Evolutionary conservation across 176 grass and related monocot genomes (phyloP), one percentile per base, ranked within the genome.

Genomic region (Carex kokanica): DNA sequence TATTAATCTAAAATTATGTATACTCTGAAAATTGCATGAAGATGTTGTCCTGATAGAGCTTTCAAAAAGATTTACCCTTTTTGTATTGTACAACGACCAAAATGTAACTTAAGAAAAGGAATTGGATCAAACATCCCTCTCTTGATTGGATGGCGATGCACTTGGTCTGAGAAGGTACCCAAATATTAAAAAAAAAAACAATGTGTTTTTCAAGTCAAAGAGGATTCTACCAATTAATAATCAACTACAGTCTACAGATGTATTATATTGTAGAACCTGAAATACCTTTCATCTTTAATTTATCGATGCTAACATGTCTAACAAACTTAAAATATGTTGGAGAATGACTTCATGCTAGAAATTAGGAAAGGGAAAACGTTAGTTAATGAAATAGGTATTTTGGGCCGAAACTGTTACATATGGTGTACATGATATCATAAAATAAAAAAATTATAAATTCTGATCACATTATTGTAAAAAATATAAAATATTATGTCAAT

Each of bases 51-150:
- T 11, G 16, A 20, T 34, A 32, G 64, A 66, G 64, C 14, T 68
- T 70, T 70, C 36, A 43, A 0, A 11, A 2, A 20, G 32, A 31
- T 18, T 70, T 40, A 43, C 67, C n/a, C 6, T 18, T 40, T 29
- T 34, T 69, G 16, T 18, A 8, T 45, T 70, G 67, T 70, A 70
- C 67, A 64, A 64, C 15, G 67, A 83, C 61, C 80, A 52, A 66
- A 68, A 65, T 21, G 34, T 85, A 65, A 54, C 83, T 78, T 65
- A 63, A 53, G 65, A 54, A 79, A 51, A 16, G 4, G 51, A 84
- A 86, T 94, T 86, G 80, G 92, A 38, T 94, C 79, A 86, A 80
- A 65, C 87, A 91, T 94, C 92, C 83, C 85, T 91, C 81, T 93
- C 91, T 60, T 71, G 38, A 80, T 88, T 83, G 86, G 80, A 86